Base-by-base conservation (phyloP, 345 rosid species). In the Populus ilicifolia region DNA sequence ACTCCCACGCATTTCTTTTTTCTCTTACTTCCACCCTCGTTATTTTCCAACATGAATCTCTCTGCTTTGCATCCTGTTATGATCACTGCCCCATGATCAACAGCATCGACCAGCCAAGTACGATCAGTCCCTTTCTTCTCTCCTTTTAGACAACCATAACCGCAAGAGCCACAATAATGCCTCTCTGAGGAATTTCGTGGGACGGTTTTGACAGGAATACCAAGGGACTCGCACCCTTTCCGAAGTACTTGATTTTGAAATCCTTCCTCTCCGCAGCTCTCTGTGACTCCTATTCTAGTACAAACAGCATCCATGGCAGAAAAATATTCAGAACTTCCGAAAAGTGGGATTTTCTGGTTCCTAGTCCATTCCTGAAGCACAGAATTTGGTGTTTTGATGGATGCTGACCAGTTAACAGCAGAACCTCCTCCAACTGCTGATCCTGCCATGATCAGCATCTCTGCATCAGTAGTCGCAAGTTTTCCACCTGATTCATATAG, bases 401-500 rank as follows among this genome's bases (percentile, higher is more conserved):
- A 89, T 0, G 94, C 99, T 5, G 98, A 95, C 98, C 98, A 95
- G 67, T 95, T 95, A 62, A 95, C 74, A 64, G 92, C 92, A 1
- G 99, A 92, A 14, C 98, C 99, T 14, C 99, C 99, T 0, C 99
- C 99, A 10, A 95, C 91, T 0, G 90, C 86, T 25, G 98, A 83
- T 61, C 97, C 99, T 21, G 99, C 98, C 35, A 92, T 23, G 0
- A 92, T 38, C 81, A 82, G 18, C 0, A 86, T 0, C 9, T 82
- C 83, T 21, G 83, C 92, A 13, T 85, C 86, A n/a, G 67, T 30
- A 12, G 80, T 83, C 7, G 94, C 36, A 11, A 90, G 83, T 16
- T 89, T 66, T 14, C 96, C 98, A 25, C 98, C 98, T 0, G 84
- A 61, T 77, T 95, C 98, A 23, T 92, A 95, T 5, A 92, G 59